Conservation (phyloP, 345 rosid genomes). For the Dimocarpus longan region DNA sequence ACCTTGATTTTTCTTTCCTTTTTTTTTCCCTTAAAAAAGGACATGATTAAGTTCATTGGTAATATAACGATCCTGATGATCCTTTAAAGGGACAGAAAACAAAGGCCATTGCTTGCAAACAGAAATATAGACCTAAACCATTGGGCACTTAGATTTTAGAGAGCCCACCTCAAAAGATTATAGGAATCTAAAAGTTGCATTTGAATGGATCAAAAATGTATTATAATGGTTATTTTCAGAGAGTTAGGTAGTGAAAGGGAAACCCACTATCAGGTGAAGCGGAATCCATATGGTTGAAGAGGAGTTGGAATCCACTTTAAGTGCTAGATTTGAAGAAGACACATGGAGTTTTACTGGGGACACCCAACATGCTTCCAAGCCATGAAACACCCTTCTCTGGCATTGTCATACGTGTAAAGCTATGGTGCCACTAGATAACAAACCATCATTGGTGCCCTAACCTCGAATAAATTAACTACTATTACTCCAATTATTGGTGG, state of each 20-base stretch:
- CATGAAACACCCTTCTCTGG: conserved; percentile 34
- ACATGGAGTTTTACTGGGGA: conserved; percentile 43
- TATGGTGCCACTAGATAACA: conserved; percentile 48
- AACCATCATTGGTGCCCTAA: conserved; percentile 61
- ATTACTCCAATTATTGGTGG: conserved; percentile 55
- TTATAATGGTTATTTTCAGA: conserved; percentile 48
- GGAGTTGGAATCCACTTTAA: conserved; percentile 96
- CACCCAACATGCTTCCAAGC: conserved; percentile 60
- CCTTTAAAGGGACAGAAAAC: conserved; percentile 8
- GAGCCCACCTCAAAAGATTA: conserved; percentile 53
- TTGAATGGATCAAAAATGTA: conserved; percentile 29
- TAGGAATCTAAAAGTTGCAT: conserved; percentile 39
- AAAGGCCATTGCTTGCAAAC: conserved; percentile 38
- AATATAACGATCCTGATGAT: conserved; percentile 7
- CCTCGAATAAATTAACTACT: conserved; percentile 30
- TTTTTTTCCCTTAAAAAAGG: neutral
- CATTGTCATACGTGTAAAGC: conserved; percentile 66
- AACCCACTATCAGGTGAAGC: conserved; percentile 56
- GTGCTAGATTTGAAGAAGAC: conserved; percentile 52
- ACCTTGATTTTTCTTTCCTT: neutral
- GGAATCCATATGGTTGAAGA: conserved; percentile 61
- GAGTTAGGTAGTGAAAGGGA: conserved; percentile 93
- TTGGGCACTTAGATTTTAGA: conserved; percentile 58
- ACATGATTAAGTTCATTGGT: neutral
- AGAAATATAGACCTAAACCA: conserved; percentile 32